phyloP scores from a whole-genome alignment of 306 rosid species.

The Dalbergia cultrata region DNA sequence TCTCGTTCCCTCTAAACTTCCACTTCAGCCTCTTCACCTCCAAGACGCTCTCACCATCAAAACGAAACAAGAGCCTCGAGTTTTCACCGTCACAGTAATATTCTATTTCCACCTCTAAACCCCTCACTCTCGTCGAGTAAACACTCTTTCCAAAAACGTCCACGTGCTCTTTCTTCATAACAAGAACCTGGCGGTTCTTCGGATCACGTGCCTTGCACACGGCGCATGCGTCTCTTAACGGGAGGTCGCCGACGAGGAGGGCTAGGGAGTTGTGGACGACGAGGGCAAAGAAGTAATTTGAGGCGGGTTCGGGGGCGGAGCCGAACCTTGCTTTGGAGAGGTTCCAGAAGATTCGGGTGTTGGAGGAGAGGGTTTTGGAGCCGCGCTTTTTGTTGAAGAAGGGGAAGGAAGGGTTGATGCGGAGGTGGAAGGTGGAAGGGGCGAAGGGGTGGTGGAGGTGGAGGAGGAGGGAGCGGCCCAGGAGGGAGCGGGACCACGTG shows the following conservation, averaged over 20 bases:
- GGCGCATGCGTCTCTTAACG: conserved; percentile 54
- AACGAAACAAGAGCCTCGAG: conserved; percentile 57
- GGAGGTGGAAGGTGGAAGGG: conserved; percentile 64
- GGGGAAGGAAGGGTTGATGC: conserved; percentile 65
- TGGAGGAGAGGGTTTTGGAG: conserved; percentile 60
- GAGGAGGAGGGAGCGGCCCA: conserved; percentile 78
- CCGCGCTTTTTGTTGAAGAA: conserved; percentile 67
- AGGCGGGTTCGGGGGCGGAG: conserved; percentile 67
- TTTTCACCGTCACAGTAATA: conserved; percentile 44
- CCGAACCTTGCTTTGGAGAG: conserved; percentile 65
- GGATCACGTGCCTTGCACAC: conserved; percentile 53
- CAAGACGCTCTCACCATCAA: conserved; percentile 60
- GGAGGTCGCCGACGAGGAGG: conserved; percentile 67
- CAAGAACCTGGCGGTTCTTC: conserved; percentile 46
- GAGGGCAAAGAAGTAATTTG: conserved; percentile 68
- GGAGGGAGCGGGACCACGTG: conserved; percentile 86
- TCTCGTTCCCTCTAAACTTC: conserved; percentile 83
- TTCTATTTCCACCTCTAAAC: conserved; percentile 55
- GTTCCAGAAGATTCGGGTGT: conserved; percentile 68
- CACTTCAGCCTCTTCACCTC: conserved; percentile 73
- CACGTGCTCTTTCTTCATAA: conserved; percentile 74
- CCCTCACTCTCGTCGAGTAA: conserved; percentile 65
- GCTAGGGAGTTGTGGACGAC: conserved; percentile 58
- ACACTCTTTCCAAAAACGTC: conserved; percentile 53
- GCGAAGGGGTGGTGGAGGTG: conserved; percentile 55